Percentiles rank a stretch among this genome's conserved stretches.
Evolutionary conservation across 2,329 filamentous ascomycete genomes (phyloP).

Genomic region (Calonectria pseudoreteaudii): DNA sequence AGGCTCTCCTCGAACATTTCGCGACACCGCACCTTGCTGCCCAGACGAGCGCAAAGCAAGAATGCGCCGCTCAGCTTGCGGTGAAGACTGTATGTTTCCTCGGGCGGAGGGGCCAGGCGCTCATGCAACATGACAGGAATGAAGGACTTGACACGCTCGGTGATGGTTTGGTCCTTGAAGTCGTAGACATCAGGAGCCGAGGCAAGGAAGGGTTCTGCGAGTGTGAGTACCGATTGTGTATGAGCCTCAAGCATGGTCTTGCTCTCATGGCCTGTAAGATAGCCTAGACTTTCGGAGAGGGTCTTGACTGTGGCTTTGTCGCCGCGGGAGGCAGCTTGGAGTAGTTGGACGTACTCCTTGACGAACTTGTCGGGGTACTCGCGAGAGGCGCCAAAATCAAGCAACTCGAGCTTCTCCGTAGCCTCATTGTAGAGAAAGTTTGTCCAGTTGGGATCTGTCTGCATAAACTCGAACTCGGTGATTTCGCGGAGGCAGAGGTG

Average conservation of each 20-base stretch:
- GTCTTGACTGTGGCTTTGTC: conserved; percentile 74
- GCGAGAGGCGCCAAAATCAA: conserved; percentile 94
- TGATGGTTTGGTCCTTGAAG: conserved; percentile 95
- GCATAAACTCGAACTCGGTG: conserved; percentile 96
- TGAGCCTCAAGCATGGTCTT: conserved; percentile 90
- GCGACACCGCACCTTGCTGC: conserved; percentile 84
- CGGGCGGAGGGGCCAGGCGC: conserved; percentile 88
- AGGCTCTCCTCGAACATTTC: conserved; percentile 78
- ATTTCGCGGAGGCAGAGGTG: conserved; percentile 94
- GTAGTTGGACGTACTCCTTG: conserved; percentile 79
- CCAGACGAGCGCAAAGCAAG: conserved; percentile 86
- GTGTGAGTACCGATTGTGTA: conserved; percentile 85
- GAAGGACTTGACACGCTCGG: conserved; percentile 86
- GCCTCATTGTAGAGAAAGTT: conserved; percentile 92
- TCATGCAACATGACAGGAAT: conserved; percentile 96
- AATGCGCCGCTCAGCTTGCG: conserved; percentile 96
- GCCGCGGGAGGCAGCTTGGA: conserved; percentile 80
- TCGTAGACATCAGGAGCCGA: conserved; percentile 87
- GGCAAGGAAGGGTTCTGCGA: conserved; percentile 89
- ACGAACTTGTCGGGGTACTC: conserved; percentile 88
- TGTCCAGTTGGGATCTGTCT: conserved; percentile 99
- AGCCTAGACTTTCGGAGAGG: conserved; percentile 83
- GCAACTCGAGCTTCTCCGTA: conserved; percentile 81
- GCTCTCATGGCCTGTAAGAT: conserved; percentile 92
- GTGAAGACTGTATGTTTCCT: conserved; percentile 97